Percentiles rank a stretch among this genome's conserved stretches.
These are phyloP conservation scores for Grigorovia jiainica DNA, from an alignment of 805 yeast genomes.

Conservation along the genomic window DNA sequence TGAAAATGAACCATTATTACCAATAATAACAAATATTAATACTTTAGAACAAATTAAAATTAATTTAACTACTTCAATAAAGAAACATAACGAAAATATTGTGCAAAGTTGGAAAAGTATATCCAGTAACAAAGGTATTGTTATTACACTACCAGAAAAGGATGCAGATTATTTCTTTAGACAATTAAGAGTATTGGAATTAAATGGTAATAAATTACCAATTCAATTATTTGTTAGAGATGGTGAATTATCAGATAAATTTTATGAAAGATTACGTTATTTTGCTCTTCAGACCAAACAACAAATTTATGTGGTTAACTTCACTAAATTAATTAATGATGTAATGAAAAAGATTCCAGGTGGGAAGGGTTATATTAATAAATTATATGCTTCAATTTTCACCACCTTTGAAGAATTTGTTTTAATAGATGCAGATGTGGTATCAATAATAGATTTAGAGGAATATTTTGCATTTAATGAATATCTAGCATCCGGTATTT, in stretches of 20 bases:
- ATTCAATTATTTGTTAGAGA: conserved; percentile 25
- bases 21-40: neutral
- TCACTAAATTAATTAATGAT: conserved; percentile 13
- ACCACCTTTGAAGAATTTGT: conserved; percentile 44
- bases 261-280: conserved; percentile 7
- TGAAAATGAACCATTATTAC: neutral
- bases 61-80: neutral
- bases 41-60: neutral
- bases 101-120: conserved; percentile 18
- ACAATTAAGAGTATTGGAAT: conserved; percentile 16
- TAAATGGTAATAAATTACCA: conserved; percentile 18
- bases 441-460: conserved; percentile 33
- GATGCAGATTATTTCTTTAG: conserved; percentile 14
- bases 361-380: conserved; percentile 26
- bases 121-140: conserved; percentile 22
- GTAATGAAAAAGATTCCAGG: neutral
- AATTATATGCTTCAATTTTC: conserved; percentile 49
- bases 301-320: conserved; percentile 17
- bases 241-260: conserved; percentile 13
- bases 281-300: conserved; percentile 12
- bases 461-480: conserved; percentile 22
- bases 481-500: conserved; percentile 17
- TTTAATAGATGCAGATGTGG: conserved; percentile 45
- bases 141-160: conserved; percentile 16
- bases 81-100: conserved; percentile 13